Evolutionary conservation across 2,329 filamentous ascomycete species (phyloP).

Genomic region (Sporothrix phasma): DNA sequence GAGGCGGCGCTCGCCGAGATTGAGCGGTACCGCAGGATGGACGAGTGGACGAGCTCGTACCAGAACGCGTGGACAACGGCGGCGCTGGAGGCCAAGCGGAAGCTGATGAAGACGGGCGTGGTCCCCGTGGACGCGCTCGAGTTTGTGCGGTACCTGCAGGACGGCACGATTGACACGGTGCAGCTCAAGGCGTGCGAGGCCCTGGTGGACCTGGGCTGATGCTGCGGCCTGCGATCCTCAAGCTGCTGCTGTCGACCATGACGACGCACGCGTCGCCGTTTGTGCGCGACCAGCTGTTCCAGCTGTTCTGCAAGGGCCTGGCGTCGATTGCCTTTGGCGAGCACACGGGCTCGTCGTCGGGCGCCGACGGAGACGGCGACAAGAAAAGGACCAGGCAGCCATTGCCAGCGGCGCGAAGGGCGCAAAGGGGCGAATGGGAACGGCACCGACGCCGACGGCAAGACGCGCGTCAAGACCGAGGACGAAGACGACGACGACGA

Average conservation of each 20-base stretch:
- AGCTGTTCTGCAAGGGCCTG: slow-evolving; percentile 48
- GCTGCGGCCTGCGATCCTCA: slow-evolving; percentile 44
- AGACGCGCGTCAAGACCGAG: slow-evolving; percentile 30
- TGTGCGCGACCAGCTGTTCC: slow-evolving; percentile 50
- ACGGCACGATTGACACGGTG: slow-evolving; percentile 52
- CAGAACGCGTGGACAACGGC: slow-evolving; percentile 58
- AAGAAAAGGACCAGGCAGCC: neutral
- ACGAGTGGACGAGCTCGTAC: slow-evolving; percentile 59
- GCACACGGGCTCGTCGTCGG: slow-evolving; percentile 38
- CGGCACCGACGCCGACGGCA: neutral
- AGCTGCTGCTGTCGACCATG: slow-evolving; percentile 46
- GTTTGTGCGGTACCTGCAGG: slow-evolving; percentile 55
- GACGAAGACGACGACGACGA: slow-evolving; percentile 35
- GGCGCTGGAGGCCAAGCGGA: slow-evolving; percentile 50
- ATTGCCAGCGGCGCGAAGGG: neutral
- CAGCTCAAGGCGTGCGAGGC: slow-evolving; percentile 57
- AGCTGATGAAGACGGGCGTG: slow-evolving; percentile 54
- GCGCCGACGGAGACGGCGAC: slow-evolving; percentile 14
- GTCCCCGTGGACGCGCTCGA: slow-evolving; percentile 44
- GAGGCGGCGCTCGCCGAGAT: slow-evolving; percentile 51
- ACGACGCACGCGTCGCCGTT: slow-evolving; percentile 55
- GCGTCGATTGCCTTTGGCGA: slow-evolving; percentile 57
- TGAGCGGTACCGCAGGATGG: slow-evolving; percentile 55
- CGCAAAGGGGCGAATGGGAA: slow-evolving; percentile 34
- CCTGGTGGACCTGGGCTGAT: slow-evolving; percentile 54